Base-by-base conservation (phyloP, 768 basidiomycete species). In the Psilocybe sp. region DNA sequence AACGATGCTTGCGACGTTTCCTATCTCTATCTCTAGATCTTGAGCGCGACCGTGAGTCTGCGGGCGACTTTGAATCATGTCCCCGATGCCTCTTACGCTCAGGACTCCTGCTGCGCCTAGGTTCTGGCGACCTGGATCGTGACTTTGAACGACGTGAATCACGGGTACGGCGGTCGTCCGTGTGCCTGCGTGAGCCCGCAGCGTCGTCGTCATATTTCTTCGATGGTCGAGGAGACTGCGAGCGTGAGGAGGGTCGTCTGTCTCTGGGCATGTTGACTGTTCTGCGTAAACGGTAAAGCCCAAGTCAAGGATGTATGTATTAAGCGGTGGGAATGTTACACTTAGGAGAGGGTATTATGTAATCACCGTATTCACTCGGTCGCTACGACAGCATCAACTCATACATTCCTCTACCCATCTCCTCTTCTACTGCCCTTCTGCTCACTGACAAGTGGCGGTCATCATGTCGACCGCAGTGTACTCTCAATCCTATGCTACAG, bases 1-100 rank as follows among this genome's bases (percentile, higher is more conserved):
- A 68, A 28, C 41, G 52, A 18, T 51, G 54, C 33, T 43, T 55
- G 32, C 43, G 23, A 28, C 23, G 51, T 34, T 47, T 56, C 18
- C 52, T 50, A 16, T 56, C 55, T 52, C 67, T 68, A 10, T 55
- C 54, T 52, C 68, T 68, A 10, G 75, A 77, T 61, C 64, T 63
- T 23, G 63, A 64, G 12, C 64, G 51, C 18, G 61, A 63, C 43
- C 51, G 58, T 31, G 70, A 69, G 33, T 42, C 49, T 32, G 66
- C 63, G 20, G 47, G 53, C 15, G 58, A 60, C 3, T 51, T 46
- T 4, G 65, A 58, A 36, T 52, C 51, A 40, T 49, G 55, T 50
- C 64, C 54, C 43, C 62, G 66, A 41, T 60, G 61, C 44, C 66
- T 59, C 50, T 69, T 70, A 49, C 57, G 61, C 13, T 49, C 51